phyloP scores from a whole-genome alignment of 805 yeast genomes.

The Wickerhamiella siamensis region DNA sequence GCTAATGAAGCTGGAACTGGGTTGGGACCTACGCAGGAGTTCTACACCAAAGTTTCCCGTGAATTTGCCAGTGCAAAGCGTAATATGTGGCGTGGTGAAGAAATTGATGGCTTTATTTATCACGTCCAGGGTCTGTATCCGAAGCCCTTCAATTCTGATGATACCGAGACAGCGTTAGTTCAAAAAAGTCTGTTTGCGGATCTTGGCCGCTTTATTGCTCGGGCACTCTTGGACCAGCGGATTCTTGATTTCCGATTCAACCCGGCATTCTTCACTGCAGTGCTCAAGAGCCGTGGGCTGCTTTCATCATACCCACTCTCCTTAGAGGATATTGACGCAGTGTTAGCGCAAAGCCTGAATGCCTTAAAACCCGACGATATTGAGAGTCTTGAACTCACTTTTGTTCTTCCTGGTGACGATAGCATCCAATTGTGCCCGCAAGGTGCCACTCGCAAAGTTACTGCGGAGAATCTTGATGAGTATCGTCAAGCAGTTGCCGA shows the following conservation, averaged over 20 bases:
- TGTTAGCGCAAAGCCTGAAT: conserved; percentile 12
- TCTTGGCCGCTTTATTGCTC: conserved; percentile 72
- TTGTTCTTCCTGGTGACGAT: conserved; percentile 65
- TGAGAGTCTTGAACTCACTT: conserved; percentile 44
- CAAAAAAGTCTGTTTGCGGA: conserved; percentile 39
- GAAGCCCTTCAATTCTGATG: conserved; percentile 31
- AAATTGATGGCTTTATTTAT: conserved; percentile 27
- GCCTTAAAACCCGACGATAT: conserved; percentile 24
- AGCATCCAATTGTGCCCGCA: conserved; percentile 40
- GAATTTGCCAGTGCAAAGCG: conserved; percentile 48
- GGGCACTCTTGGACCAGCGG: conserved; percentile 78
- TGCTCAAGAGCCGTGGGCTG: conserved; percentile 26
- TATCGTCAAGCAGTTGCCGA: conserved; percentile 48
- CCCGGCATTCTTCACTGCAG: conserved; percentile 50
- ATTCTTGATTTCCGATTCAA: conserved; percentile 72
- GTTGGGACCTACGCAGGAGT: conserved; percentile 88
- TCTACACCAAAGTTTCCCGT: conserved; percentile 66
- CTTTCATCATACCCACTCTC: conserved; percentile 1
- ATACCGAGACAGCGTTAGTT: conserved; percentile 6
- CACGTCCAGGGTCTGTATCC: conserved; percentile 58
- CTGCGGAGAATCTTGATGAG: conserved; percentile 37
- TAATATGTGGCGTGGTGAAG: conserved; percentile 52
- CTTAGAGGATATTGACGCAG: conserved; percentile 12
- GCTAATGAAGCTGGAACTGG: conserved; percentile 93
- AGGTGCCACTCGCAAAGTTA: conserved; percentile 41